Evolutionary conservation across 257 asterid genomes (phyloP).

Genomic region (Thymus quinquecostatus): DNA sequence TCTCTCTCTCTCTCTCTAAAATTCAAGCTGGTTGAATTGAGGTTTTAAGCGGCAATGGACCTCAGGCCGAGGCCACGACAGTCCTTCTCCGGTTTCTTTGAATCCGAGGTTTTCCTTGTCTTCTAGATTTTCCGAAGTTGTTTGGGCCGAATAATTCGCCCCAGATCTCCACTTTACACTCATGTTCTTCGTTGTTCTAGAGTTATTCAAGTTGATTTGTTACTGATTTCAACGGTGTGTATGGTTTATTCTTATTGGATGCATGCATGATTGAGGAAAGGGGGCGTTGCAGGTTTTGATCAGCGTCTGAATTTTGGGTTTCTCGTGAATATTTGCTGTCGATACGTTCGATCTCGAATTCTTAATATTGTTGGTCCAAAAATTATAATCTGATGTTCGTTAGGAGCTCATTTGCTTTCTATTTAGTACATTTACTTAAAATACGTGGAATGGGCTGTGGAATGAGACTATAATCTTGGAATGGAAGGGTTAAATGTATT

Average conservation of each 20-base stretch:
- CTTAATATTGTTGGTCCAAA: not conserved
- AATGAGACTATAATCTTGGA: not conserved
- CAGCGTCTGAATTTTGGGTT: not conserved
- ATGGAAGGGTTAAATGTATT: not conserved
- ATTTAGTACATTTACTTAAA: not conserved
- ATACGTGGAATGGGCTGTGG: not conserved
- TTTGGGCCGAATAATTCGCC: not conserved
- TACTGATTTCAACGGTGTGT: not conserved
- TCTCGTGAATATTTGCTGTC: not conserved
- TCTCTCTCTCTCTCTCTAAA: not conserved
- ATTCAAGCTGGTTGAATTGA: slow-evolving; percentile 13
- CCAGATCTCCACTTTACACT: not conserved
- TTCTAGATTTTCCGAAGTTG: not conserved
- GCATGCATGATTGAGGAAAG: not conserved
- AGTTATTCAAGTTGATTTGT: not conserved
- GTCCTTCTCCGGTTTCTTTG: slow-evolving; percentile 64
- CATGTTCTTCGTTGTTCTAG: slow-evolving; percentile 4
- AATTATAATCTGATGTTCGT: not conserved
- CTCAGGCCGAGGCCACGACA: slow-evolving; percentile 66
- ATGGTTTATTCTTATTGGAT: not conserved
- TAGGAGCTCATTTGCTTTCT: not conserved
- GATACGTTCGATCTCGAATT: not conserved
- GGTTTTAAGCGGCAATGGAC: slow-evolving; percentile 51
- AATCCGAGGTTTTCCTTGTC: slow-evolving; percentile 52
- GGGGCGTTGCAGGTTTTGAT: slow-evolving; percentile 10